These are phyloP conservation scores for Stachybotrys chartarum DNA, from an alignment of 2,329 filamentous ascomycete species.

Conservation along the genomic window DNA sequence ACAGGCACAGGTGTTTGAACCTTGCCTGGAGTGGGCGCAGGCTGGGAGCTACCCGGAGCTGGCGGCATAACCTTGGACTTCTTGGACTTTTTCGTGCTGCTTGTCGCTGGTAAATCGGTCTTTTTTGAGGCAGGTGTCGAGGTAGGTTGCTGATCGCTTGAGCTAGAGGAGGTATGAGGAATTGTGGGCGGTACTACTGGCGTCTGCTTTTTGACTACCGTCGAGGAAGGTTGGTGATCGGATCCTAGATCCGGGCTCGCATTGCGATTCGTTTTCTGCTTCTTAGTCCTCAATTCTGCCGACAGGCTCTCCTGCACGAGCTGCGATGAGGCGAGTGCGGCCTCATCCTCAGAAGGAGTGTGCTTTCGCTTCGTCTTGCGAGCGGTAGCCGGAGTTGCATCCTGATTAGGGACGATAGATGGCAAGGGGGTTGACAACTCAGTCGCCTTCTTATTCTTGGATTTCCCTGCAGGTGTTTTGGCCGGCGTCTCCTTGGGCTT, in stretches of 20 bases:
- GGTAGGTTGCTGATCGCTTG: slow-evolving; percentile 5
- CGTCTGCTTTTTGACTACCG: slow-evolving; percentile 22
- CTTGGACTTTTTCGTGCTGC: slow-evolving; percentile 11
- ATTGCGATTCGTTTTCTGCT: slow-evolving; percentile 25
- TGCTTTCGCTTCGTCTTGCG: slow-evolving; percentile 31
- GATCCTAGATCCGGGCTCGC: slow-evolving; percentile 28
- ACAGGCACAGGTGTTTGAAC: slow-evolving; percentile 21
- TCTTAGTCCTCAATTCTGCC: slow-evolving; percentile 33
- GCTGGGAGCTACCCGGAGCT: slow-evolving; percentile 9
- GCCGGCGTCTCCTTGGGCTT: slow-evolving; percentile 15
- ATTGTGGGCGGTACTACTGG: slow-evolving; percentile 23
- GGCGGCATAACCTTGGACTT: slow-evolving; percentile 14
- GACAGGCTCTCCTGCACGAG: slow-evolving; percentile 24
- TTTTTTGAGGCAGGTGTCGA: slow-evolving; percentile 13
- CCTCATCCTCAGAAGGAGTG: slow-evolving; percentile 28
- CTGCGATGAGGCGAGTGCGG: slow-evolving; percentile 24
- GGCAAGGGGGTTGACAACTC: slow-evolving; percentile 8
- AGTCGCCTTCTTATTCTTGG: slow-evolving; percentile 23
- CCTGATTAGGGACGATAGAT: slow-evolving; percentile 6
- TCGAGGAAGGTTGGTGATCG: slow-evolving; percentile 10
- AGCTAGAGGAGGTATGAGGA: slow-evolving; percentile 13
- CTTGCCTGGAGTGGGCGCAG: background rate
- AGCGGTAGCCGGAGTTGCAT: slow-evolving; percentile 12
- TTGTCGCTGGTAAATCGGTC: slow-evolving; percentile 2
- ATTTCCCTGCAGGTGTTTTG: slow-evolving; percentile 14